Percentiles rank a stretch among this genome's conserved stretches.
Evolutionary conservation across 1,284 basidiomycete species (phyloP).

Genomic region (Agaricales sp.): DNA sequence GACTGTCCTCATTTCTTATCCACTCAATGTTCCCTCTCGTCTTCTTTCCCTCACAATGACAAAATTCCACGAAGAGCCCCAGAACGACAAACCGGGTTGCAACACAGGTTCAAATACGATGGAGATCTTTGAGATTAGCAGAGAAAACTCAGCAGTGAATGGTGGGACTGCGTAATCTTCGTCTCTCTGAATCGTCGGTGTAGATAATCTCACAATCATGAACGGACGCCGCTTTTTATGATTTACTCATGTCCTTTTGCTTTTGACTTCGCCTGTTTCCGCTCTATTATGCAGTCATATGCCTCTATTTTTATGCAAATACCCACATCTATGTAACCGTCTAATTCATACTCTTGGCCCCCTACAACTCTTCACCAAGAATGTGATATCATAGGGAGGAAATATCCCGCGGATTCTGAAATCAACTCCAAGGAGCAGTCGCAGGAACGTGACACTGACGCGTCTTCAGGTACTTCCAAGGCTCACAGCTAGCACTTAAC

Average conservation of each 20-base stretch:
- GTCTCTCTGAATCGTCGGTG: too few species aligned
- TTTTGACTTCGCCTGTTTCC: too few species aligned
- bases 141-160: too few species aligned
- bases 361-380: too few species aligned
- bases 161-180: too few species aligned
- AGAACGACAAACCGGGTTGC: constrained; percentile 19
- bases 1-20: constrained; percentile 31
- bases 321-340: not conserved
- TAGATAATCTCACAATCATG: too few species aligned
- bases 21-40: constrained; percentile 32
- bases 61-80: constrained; percentile 18
- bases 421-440: too few species aligned
- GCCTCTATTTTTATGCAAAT: not conserved
- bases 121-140: too few species aligned
- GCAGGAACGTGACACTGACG: constrained; percentile 60
- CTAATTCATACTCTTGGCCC: not conserved
- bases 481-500: constrained; percentile 25
- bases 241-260: too few species aligned
- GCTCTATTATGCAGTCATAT: not conserved
- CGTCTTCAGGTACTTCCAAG: constrained; percentile 20
- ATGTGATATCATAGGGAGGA: not conserved
- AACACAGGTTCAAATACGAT: too few species aligned
- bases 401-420: not conserved
- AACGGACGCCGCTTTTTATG: too few species aligned
- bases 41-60: constrained; percentile 20